Evolutionary conservation across 495 filamentous ascomycete species (phyloP), one percentile per base, ranked within the genome.

Genomic region (Paragyromitra xinjiangensis): DNA sequence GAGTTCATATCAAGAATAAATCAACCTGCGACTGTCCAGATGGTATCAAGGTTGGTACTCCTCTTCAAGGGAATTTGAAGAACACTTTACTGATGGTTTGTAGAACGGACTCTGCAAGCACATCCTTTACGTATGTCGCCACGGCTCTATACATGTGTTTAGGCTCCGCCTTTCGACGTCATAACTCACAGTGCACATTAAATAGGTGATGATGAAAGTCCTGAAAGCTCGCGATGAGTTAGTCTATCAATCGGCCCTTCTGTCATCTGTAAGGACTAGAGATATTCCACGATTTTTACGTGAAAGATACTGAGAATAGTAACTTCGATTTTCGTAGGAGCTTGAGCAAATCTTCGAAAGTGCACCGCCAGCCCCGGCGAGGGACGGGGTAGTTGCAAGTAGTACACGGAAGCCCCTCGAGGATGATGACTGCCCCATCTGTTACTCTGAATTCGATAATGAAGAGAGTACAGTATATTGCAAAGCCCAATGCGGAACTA

Each of bases 401-500:
- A 82, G 55, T 81, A 83, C 66, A 51, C 83, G 48, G 78, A 81
- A 64, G 84, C 86, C 42, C 67, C 85, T 51, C 55, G 86, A 34
- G 8, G 88, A 91, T 44, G 90, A 88, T 50, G 88, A 91, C 72
- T 92, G 91, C 73, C 89, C 90, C 2, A 91, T 92, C 78, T 92
- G 91, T 83, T 91, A 88, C 82, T 88, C 85, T 75, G 88, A 90
- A 50, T 90, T 92, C 70, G 79, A 86, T 16, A 83, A 85, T 5
- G 85, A 85, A n/a, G 88, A 90, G 66, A 83, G 85, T 1, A 88
- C 89, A 12, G 85, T 90, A 6, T 92, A 87, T 84, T 92, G 91
- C 80, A 86, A 87, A 72, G 85, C 86, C 1, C 84, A 87, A 0
- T 92, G 91, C 69, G 90, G 90, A 6, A 91, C 91, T 75, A 92